phyloP scores from a whole-genome alignment of 371 early-diverging fungal genomes.

The Syncephalis fuscata region DNA sequence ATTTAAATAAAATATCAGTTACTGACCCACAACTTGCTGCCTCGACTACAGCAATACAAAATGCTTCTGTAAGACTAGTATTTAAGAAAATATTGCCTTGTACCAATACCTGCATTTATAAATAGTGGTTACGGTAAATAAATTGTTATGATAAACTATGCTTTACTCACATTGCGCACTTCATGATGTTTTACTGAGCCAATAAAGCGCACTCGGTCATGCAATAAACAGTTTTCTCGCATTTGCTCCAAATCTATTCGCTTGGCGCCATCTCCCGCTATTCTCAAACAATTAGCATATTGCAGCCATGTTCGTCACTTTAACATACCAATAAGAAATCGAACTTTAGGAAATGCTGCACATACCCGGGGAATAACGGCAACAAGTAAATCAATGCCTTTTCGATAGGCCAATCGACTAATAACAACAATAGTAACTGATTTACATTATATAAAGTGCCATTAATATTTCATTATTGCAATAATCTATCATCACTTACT shows the following conservation, averaged over 20 bases:
- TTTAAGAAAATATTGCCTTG: constrained; percentile 96
- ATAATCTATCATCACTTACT: too few species aligned
- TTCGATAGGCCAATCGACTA: constrained; percentile 90
- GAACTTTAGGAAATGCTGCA: constrained; percentile 54
- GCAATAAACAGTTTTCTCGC: constrained; percentile 84
- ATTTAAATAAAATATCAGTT: neutral
- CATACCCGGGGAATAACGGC: constrained; percentile 92
- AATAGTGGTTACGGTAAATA: neutral
- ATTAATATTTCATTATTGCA: neutral
- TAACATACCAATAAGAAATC: constrained; percentile 75
- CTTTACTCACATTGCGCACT: constrained; percentile 55
- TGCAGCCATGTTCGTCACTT: neutral
- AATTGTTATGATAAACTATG: neutral
- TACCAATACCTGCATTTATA: constrained; percentile 43
- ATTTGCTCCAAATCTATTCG: constrained; percentile 94
- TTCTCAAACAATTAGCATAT: neutral
- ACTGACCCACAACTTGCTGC: constrained; percentile 90
- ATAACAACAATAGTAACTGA: constrained; percentile 86
- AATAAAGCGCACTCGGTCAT: constrained; percentile 87
- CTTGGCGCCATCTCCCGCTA: constrained; percentile 95
- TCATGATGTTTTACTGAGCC: constrained; percentile 76
- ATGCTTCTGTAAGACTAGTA: constrained; percentile 98
- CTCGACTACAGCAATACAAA: constrained; percentile 98
- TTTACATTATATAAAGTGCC: neutral
- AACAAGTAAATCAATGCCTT: constrained; percentile 91